These are phyloP conservation scores for Lodderomyces metapsilosis DNA, from an alignment of 1,139 yeast genomes.

Conservation along the genomic window DNA sequence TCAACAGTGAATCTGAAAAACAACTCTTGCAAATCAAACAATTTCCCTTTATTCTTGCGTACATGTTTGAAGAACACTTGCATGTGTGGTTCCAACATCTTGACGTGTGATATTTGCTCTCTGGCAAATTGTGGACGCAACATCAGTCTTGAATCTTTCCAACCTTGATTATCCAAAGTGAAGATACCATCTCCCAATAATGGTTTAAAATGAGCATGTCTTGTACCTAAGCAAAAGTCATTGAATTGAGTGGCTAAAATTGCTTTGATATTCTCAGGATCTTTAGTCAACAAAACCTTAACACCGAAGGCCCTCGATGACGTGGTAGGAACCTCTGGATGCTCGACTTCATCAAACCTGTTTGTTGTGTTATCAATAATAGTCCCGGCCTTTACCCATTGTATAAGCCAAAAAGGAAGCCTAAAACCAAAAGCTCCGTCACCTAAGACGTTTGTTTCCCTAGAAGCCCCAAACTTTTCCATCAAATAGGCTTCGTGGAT, in stretches of 20 bases:
- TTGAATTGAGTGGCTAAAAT: conserved; percentile 44
- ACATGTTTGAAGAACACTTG: conserved; percentile 37
- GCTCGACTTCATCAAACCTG: conserved; percentile 13
- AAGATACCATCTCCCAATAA: too few relatives aligned
- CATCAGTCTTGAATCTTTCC: too few relatives aligned
- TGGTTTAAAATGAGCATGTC: conserved; percentile 42
- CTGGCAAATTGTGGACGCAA: too few relatives aligned
- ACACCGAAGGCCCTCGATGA: conserved; percentile 20
- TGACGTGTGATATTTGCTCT: conserved; percentile 52
- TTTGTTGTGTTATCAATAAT: conserved; percentile 20
- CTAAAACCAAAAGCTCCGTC: conserved; percentile 27
- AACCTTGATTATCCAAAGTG: too few relatives aligned
- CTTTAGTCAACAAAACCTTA: conserved; percentile 25
- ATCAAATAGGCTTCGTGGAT: conserved; percentile 9
- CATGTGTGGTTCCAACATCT: conserved; percentile 46
- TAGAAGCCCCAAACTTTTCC: conserved; percentile 22
- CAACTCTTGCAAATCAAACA: too few relatives aligned
- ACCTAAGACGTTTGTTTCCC: conserved; percentile 8
- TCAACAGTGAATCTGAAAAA: too few relatives aligned
- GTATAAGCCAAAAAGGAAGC: conserved; percentile 16
- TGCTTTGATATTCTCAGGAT: conserved; percentile 43
- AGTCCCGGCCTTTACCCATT: conserved; percentile 23
- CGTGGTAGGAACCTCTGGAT: conserved; percentile 18
- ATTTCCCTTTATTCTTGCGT: conserved; percentile 24
- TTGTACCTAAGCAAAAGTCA: conserved; percentile 51